Base-by-base conservation (phyloP, 1,284 basidiomycete genomes). In the Cronartium quercuum region DNA sequence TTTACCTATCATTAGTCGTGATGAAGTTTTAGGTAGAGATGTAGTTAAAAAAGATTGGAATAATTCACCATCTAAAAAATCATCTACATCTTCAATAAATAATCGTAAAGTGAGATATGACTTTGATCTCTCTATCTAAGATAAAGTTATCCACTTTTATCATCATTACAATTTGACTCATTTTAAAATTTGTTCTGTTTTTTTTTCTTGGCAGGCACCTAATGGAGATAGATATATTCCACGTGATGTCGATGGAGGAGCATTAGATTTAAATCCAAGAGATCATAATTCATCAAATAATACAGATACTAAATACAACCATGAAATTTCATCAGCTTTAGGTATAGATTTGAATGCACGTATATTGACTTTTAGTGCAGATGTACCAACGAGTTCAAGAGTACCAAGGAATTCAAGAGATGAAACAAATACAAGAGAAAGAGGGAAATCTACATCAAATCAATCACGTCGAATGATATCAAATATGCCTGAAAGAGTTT, bases 401-500 rank as follows among this genome's bases (percentile, higher is more conserved):
- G 76, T 79, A 38, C 79, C 82, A 2, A 78, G 81, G 38, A 79
- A 77, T 24, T 78, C 79, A 57, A 77, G 79, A 65, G 77, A 78
- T 1, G 76, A 75, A 80, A 80, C 37, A 81, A 83, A 77, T 78
- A 81, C 1, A 76, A 81, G 18, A 76, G 77, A 73, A 15, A 61
- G 63, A 77, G 80, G 9, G 79, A 81, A 68, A 78, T 78, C 5
- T 73, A 78, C 75, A 78, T 68, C 77, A 80, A 44, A 75, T 79
- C 40, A 61, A 0, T 86, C 86, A 78, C 91, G 91, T 79, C 86
- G 93, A 9, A 89, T 90, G 78, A 90, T 96, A 76, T 86, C 91
- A 0, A 92, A 88, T 0, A 89, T 88, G 76, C 93, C 90, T 0
- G 92, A 96, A 79, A 87, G 92, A 34, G 92, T 97, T 1, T 86